phyloP scores from a whole-genome alignment of 352 stramenopile genomes.

The Globisporangium canariense region DNA sequence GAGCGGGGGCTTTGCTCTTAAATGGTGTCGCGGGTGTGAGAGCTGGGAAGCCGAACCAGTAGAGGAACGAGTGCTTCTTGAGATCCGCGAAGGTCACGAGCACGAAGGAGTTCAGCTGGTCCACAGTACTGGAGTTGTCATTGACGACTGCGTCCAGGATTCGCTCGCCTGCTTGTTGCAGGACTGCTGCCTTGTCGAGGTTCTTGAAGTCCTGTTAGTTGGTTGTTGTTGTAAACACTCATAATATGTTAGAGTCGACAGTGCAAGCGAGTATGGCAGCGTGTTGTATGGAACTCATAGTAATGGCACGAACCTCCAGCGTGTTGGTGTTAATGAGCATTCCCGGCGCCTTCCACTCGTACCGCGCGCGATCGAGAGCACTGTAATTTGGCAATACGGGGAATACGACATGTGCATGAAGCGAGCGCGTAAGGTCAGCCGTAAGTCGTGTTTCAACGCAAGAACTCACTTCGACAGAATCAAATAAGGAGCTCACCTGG shows the following conservation, averaged over 20 bases:
- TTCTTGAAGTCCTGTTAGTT: conserved; percentile 74
- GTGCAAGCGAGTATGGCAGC: not conserved
- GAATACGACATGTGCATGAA: not conserved
- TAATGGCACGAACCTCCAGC: conserved; percentile 50
- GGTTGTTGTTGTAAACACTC: not conserved
- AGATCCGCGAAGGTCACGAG: conserved; percentile 91
- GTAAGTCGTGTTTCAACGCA: not conserved
- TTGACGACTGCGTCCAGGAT: conserved; percentile 36
- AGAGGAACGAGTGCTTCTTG: conserved; percentile 92
- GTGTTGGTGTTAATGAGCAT: conserved; percentile 85
- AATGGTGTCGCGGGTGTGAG: conserved; percentile 44
- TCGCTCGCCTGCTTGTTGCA: conserved; percentile 39
- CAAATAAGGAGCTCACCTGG: not conserved
- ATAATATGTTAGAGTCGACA: not conserved
- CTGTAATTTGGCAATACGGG: conserved; percentile 8
- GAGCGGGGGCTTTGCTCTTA: conserved; percentile 23
- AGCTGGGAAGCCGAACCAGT: conserved; percentile 92
- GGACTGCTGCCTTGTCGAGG: conserved; percentile 74
- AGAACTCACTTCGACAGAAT: not conserved
- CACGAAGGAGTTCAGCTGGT: conserved; percentile 81
- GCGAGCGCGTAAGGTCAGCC: not conserved
- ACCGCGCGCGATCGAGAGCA: conserved; percentile 48
- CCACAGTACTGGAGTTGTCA: conserved; percentile 20
- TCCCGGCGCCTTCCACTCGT: conserved; percentile 76
- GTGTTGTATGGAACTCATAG: not conserved